Evolutionary conservation across 1,284 basidiomycete genomes (phyloP).

Genomic region (Porodaedalea pini): DNA sequence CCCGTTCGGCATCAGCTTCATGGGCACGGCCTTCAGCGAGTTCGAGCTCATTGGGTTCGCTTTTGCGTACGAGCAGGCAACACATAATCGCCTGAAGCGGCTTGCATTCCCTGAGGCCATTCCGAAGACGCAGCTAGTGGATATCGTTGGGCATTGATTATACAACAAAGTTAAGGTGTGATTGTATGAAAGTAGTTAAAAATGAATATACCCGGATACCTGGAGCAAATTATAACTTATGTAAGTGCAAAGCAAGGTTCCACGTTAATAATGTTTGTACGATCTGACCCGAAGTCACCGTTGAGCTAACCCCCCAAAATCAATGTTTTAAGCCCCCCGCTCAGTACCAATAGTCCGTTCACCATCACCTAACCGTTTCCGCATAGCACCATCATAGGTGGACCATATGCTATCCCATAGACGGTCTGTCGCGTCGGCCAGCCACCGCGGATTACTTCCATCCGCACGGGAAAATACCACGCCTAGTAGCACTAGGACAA

Average conservation of each 20-base stretch:
- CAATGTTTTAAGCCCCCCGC: not conserved
- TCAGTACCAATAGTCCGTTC: constrained; percentile 1
- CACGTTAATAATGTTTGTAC: no score
- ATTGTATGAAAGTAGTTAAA: no score
- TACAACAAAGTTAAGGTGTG: no score
- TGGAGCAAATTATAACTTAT: no score
- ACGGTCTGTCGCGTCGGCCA: not conserved
- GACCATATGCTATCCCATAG: constrained; percentile 6
- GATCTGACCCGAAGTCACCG: no score
- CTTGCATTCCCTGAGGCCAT: constrained; percentile 44
- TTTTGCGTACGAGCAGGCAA: constrained; percentile 55
- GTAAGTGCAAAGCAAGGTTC: no score
- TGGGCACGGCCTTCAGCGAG: constrained; percentile 50
- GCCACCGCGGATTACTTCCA: constrained; percentile 12
- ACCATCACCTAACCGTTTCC: constrained; percentile 14
- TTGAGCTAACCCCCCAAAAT: not conserved
- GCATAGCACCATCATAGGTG: constrained; percentile 11
- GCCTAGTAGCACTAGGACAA: constrained; percentile 1
- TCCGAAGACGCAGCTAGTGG: constrained; percentile 47
- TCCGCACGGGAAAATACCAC: not conserved
- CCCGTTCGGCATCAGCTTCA: constrained; percentile 49
- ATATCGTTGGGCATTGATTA: constrained; percentile 33
- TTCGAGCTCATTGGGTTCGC: constrained; percentile 45
- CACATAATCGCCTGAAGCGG: constrained; percentile 39
- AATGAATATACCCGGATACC: no score